Base-by-base conservation (phyloP, 148 eudicot genomes). In the Silene latifolia region DNA sequence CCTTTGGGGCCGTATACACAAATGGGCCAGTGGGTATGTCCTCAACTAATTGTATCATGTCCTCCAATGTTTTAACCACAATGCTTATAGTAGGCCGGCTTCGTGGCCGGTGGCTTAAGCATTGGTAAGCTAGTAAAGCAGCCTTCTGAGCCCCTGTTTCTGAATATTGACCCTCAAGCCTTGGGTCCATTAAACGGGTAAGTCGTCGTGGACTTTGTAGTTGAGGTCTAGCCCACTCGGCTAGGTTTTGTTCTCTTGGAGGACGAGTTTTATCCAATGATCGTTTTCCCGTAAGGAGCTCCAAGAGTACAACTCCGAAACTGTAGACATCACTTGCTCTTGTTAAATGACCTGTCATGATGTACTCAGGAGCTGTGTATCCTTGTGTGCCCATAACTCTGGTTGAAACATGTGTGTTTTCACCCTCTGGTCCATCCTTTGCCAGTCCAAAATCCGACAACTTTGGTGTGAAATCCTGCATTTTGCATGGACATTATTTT, bases 261-360 rank as follows among this genome's bases (percentile, higher is more conserved):
- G 93, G 89, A 3, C 96, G 92, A 13, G 9, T 77, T 68, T 88
- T 90, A 85, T 95, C 98, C 72, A 95, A 77, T 1, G 97, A 88
- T 71, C 80, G 83, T 59, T 89, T 72, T 9, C 98, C 98, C 0
- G 97, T 92, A 69, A 95, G 57, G 1, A 95, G 91, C 82, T 95
- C 98, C 11, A 95, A 44, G 0, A 95, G 86, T 8, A 95, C 87
- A 0, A 95, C 98, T 65, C 98, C 98, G 6, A 87, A 95, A 76
- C 98, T 92, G 75, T 95, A 95, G 4, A 95, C 98, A 77, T 95
- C 98, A 20, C 98, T 92, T 10, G 96, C 93, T 8, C 92, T 82
- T n/a, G 97, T 92, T 60, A 95, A 79, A 69, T 95, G 97, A 70
- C 98, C 98, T 4, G 97, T 91, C 92, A 85, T 88, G 74, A 91